Base-by-base conservation (phyloP, 805 yeast genomes). In the Pichia kluyveri region DNA sequence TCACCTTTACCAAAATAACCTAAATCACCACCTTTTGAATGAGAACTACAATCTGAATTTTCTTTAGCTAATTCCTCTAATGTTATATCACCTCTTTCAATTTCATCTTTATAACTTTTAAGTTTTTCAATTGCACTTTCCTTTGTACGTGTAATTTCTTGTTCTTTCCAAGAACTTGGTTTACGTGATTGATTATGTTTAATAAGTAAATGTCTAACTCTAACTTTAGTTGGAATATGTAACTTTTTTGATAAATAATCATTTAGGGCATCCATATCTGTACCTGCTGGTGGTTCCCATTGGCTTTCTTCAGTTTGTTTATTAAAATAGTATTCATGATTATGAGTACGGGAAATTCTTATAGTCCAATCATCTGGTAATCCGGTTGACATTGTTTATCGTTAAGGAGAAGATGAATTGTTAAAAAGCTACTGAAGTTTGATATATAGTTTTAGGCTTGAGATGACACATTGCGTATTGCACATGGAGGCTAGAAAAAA, bases 261-360 rank as follows among this genome's bases (percentile, higher is more conserved):
- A 38, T 76, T 70, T 50, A 91, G 71, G 55, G 71, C 69, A 1
- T 66, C 79, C 15, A 73, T 61, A 56, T 93, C 85, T 2, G 95
- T 80, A 4, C 91, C 96, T 44, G 70, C 77, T 3, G 99, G 99
- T 11, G 95, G 86, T 48, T 83, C 90, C 99, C 99, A 93, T 38
- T 80, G 72, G 0, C 96, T 85, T 60, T 82, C 82, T 42, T 79
- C 75, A 2, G 89, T 80, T 40, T 72, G 71, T 30, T 80, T 77
- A 60, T 90, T 80, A 67, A 76, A 82, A 66, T 72, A 93, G 68
- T 93, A 93, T 51, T 91, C 96, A 56, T 87, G 77, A 58, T 86
- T 79, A 60, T 86, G 88, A 15, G 93, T 82, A 51, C 80, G 79
- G 40, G 96, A 87, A 47, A 79, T 75, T 51, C 80, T 76, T 42